Conservation (phyloP, 805 yeast species). For the Huiozyma sinensis region DNA sequence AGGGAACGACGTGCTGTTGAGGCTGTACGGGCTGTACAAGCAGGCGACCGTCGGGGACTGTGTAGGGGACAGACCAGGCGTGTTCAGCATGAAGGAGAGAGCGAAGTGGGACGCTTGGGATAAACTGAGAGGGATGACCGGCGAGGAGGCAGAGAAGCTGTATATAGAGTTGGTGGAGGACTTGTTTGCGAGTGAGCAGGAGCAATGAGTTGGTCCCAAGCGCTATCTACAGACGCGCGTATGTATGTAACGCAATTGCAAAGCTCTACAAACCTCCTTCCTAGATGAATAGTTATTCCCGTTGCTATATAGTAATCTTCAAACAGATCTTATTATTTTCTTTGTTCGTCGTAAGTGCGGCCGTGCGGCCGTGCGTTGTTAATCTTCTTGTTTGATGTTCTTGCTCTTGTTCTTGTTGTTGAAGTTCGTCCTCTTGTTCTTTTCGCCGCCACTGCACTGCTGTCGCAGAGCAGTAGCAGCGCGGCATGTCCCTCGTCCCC, state of each 20-base stretch:
- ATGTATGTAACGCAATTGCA: neutral
- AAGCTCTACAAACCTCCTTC: too few relatives aligned
- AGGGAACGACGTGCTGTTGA: slow-evolving; percentile 72
- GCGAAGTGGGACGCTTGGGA: slow-evolving; percentile 98
- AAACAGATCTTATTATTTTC: too few relatives aligned
- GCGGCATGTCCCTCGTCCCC: slow-evolving; percentile 33
- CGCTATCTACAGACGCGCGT: neutral
- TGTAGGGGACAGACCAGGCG: slow-evolving; percentile 73
- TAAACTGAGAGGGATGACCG: slow-evolving; percentile 70
- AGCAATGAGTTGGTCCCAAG: neutral
- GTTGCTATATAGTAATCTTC: too few relatives aligned
- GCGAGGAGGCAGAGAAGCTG: slow-evolving; percentile 83
- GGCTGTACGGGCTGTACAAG: slow-evolving; percentile 86
- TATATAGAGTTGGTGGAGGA: slow-evolving; percentile 60
- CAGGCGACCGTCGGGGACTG: slow-evolving; percentile 94
- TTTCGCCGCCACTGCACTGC: too few relatives aligned
- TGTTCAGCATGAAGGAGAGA: slow-evolving; percentile 88
- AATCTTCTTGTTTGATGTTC: too few relatives aligned
- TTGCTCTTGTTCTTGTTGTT: too few relatives aligned
- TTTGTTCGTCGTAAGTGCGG: too few relatives aligned
- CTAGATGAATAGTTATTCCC: too few relatives aligned
- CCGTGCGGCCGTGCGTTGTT: too few relatives aligned
- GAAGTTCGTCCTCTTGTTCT: too few relatives aligned
- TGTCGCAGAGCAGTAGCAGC: neutral
- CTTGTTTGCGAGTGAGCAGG: slow-evolving; percentile 37